phyloP scores from a whole-genome alignment of 495 filamentous ascomycete genomes.

The Pyrenula massariospora region DNA sequence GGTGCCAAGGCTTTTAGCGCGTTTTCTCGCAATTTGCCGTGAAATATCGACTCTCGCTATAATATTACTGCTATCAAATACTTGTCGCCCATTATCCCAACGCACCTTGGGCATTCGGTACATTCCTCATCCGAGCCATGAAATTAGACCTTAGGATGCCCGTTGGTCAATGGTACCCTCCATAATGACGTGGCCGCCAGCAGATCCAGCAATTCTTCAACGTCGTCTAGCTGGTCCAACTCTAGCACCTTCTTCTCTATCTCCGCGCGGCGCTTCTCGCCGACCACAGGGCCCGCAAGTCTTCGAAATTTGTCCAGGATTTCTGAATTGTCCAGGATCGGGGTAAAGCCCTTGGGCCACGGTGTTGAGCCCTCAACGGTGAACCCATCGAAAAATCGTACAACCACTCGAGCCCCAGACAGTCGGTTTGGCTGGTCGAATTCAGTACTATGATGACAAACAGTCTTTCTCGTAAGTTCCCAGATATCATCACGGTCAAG shows the following conservation, averaged over 20 bases:
- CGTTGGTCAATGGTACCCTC: too few relatives aligned
- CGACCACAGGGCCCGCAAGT: neutral
- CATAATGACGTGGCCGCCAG: neutral
- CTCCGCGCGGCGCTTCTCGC: neutral
- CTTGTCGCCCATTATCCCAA: too few relatives aligned
- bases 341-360: neutral
- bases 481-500: slow-evolving; percentile 27
- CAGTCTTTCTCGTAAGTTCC: slow-evolving; percentile 21
- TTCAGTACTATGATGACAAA: slow-evolving; percentile 18
- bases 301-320: neutral
- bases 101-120: too few relatives aligned
- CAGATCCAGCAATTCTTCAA: neutral
- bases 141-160: too few relatives aligned
- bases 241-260: neutral
- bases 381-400: neutral
- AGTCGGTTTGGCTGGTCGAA: slow-evolving; percentile 8
- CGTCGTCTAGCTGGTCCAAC: neutral
- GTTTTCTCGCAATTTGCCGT: too few relatives aligned
- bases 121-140: too few relatives aligned
- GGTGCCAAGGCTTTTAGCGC: too few relatives aligned
- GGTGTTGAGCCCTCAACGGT: neutral
- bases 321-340: neutral
- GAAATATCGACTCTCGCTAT: too few relatives aligned
- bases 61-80: too few relatives aligned
- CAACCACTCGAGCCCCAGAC: neutral